phyloP scores from a whole-genome alignment of 1,139 yeast species.

The Geotrichum europaeum region DNA sequence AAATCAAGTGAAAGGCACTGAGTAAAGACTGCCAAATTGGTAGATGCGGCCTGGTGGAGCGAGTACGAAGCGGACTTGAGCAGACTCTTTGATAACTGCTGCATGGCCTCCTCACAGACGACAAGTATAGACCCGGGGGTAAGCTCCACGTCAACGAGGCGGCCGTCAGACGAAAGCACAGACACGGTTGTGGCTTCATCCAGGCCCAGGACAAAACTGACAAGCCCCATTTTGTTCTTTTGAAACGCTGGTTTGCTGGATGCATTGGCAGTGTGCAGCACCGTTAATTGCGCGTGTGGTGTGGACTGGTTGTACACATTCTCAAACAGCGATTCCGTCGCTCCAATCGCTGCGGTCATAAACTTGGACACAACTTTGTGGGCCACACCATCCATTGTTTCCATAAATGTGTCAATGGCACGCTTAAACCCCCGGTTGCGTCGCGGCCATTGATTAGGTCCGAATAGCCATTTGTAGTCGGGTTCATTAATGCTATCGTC shows the following conservation, averaged over 20 bases:
- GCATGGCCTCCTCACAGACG: conserved; percentile 5
- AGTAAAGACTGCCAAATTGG: conserved; percentile 9
- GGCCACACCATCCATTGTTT: conserved; percentile 5
- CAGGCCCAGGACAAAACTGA: neutral
- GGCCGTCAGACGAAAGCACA: conserved; percentile 8
- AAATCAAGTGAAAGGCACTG: conserved; percentile 15
- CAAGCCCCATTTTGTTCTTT: conserved; percentile 7
- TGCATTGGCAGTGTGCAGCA: conserved; percentile 1
- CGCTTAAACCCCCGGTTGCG: conserved; percentile 8
- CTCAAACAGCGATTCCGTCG: conserved; percentile 3
- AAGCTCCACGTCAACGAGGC: neutral
- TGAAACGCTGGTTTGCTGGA: neutral
- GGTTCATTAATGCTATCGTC: neutral
- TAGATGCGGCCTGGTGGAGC: neutral
- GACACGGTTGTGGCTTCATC: neutral
- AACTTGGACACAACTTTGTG: neutral
- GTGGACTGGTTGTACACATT: neutral
- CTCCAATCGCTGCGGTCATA: conserved; percentile 10
- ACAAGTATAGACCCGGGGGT: conserved; percentile 4
- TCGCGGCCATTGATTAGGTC: conserved; percentile 15
- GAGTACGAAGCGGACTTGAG: conserved; percentile 10
- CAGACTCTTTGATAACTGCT: conserved; percentile 3
- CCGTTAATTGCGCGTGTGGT: neutral
- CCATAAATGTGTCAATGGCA: neutral
- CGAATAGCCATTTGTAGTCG: conserved; percentile 9